Percentiles rank a stretch among this genome's conserved stretches.
phyloP scores from a whole-genome alignment of 306 rosid genomes.

The Lathyrus aphaca region DNA sequence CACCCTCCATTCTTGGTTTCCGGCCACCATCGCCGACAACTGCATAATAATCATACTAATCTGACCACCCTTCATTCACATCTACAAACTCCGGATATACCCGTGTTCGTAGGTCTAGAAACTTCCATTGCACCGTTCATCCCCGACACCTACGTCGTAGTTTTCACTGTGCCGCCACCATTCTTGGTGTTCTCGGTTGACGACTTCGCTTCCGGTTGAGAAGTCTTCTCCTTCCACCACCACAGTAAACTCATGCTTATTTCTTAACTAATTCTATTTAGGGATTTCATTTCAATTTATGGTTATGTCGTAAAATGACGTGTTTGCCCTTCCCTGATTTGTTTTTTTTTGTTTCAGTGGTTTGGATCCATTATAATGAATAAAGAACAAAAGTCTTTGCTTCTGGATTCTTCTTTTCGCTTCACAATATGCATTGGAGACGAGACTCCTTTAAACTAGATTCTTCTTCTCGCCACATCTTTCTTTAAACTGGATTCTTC shows the following conservation, averaged over 20 bases:
- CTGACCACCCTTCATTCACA: too few species aligned
- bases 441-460: too few species aligned
- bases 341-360: not conserved
- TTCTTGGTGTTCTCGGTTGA: slow-evolving; percentile 14
- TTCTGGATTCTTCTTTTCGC: slow-evolving; percentile 57
- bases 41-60: too few species aligned
- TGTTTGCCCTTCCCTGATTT: slow-evolving; percentile 13
- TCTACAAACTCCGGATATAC: slow-evolving; percentile 78
- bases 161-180: not conserved
- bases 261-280: not conserved
- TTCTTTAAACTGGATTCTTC: too few species aligned
- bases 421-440: too few species aligned
- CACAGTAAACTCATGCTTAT: slow-evolving; percentile 70
- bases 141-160: slow-evolving; percentile 54
- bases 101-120: slow-evolving; percentile 55
- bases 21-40: too few species aligned
- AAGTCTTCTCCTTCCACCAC: slow-evolving; percentile 68
- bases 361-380: slow-evolving; percentile 50
- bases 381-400: slow-evolving; percentile 58
- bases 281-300: slow-evolving; percentile 28
- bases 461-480: too few species aligned
- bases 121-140: slow-evolving; percentile 89
- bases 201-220: slow-evolving; percentile 41
- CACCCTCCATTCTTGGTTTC: too few species aligned
- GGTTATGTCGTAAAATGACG: slow-evolving; percentile 12